Conservation (phyloP, 495 filamentous ascomycete species). For the Amorphotheca resinae region DNA sequence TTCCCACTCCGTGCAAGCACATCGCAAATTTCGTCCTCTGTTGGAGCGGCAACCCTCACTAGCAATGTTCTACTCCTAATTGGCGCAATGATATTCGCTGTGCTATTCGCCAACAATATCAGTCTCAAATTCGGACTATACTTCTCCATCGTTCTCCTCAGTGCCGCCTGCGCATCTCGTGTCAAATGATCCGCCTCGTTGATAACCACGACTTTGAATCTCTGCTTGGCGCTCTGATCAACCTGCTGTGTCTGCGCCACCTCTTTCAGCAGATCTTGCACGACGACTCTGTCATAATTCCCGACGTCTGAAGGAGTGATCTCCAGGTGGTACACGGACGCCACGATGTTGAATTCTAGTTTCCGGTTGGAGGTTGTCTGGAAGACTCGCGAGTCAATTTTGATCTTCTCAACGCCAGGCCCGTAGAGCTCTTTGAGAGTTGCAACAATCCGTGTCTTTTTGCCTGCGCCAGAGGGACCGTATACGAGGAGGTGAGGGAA, state of each 20-base stretch:
- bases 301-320: conserved; percentile 98
- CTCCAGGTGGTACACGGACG: conserved; percentile 91
- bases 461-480: conserved; percentile 89
- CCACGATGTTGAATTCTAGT: conserved; percentile 96
- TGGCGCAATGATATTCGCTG: conserved; percentile 93
- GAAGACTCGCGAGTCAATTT: conserved; percentile 91
- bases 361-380: conserved; percentile 92
- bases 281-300: conserved; percentile 84
- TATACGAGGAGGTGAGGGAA: conserved; percentile 96
- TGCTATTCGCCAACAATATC: conserved; percentile 87
- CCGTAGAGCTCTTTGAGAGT: conserved; percentile 88
- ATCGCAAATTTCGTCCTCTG: conserved; percentile 64
- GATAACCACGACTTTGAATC: conserved; percentile 97
- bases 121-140: conserved; percentile 88
- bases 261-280: conserved; percentile 94
- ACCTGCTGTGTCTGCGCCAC: conserved; percentile 98
- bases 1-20: conserved; percentile 63
- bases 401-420: conserved; percentile 90
- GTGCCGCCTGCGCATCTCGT: conserved; percentile 86
- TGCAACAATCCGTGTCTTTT: conserved; percentile 92
- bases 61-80: conserved; percentile 83
- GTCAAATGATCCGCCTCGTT: conserved; percentile 97
- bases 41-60: conserved; percentile 85
- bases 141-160: conserved; percentile 97
- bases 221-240: conserved; percentile 73